Base-by-base conservation (phyloP, 2,329 filamentous ascomycete genomes). In the Cladophialophora yegresii region DNA sequence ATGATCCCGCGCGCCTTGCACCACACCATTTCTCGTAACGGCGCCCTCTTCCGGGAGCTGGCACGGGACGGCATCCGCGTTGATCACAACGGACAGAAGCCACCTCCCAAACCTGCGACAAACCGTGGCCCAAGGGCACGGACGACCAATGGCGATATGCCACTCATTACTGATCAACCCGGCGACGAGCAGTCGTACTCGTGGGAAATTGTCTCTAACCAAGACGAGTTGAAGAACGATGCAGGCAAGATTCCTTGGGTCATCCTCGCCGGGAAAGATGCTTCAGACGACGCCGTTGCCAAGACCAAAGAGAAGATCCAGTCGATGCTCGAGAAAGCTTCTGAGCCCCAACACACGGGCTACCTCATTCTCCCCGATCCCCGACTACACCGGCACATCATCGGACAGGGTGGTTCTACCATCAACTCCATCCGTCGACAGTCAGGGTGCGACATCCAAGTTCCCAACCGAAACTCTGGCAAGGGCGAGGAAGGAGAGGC, bases 361-460 rank as follows among this genome's bases (percentile, higher is more conserved):
- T 97, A 96, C 77, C 85, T 99, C 40, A 88, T 95, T 69, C 84
- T 99, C 45, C 90, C 93, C 0, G 93, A 99, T 75, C 91, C 95
- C 10, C 87, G 86, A 71, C 92, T 91, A 54, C 96, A 97, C 82
- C 87, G 93, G 67, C 90, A 90, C 69, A 91, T 99, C 55, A 92
- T 99, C 71, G 95, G 95, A 4, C 88, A 89, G 69, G 90, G 89
- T 65, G 95, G 95, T 64, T 90, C 87, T 77, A 93, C 93, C 78
- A 96, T 99, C 76, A 97, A 97, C 79, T 82, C 87, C 49, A 97
- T 99, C 75, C 88, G 95, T 71, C 92, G 91, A 80, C 87, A 95
- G 81, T 97, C 92, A 58, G 91, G 90, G 61, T 97, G 93, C 79
- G 92, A 90, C 79, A 96, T 99, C 75, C 92, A 93, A 69, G 93